phyloP scores from a whole-genome alignment of 169 alveolate genomes.

The Plasmodium vinckei region DNA sequence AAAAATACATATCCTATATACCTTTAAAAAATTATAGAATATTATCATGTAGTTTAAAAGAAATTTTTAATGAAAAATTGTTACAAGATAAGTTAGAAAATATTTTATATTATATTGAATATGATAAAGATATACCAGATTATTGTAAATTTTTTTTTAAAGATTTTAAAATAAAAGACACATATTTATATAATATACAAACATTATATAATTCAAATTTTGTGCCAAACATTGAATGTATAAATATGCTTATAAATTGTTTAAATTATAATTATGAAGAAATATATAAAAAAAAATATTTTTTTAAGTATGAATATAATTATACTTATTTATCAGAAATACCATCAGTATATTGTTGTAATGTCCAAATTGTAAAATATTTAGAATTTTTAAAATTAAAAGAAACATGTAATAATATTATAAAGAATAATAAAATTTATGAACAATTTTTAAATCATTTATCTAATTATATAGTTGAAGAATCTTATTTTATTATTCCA shows the following conservation, averaged over 20 bases:
- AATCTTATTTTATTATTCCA: constrained; percentile 61
- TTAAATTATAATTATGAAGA: constrained; percentile 45
- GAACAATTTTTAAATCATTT: constrained; percentile 45
- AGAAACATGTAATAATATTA: constrained; percentile 65
- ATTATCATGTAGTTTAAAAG: constrained; percentile 28
- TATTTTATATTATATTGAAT: constrained; percentile 59
- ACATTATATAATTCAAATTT: constrained; percentile 9
- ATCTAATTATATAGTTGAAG: constrained; percentile 42
- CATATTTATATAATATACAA: constrained; percentile 35
- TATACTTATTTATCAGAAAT: constrained; percentile 28
- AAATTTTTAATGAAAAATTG: constrained; percentile 41
- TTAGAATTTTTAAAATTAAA: constrained; percentile 62
- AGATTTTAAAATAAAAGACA: constrained; percentile 42
- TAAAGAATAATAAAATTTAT: constrained; percentile 46
- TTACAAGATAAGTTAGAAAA: constrained; percentile 16
- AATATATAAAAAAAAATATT: constrained; percentile 50
- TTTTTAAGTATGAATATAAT: constrained; percentile 34
- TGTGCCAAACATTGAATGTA: constrained; percentile 28
- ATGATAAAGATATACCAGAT: constrained; percentile 28
- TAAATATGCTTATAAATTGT: constrained; percentile 60
- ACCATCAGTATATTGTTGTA: constrained; percentile 64
- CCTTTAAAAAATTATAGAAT: constrained; percentile 47
- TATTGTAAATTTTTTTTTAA: constrained; percentile 44
- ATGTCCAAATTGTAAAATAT: constrained; percentile 54
- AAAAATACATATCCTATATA: constrained; percentile 69